Percentiles rank a stretch among this genome's conserved stretches.
Conservation (phyloP, 257 asterid genomes). For the Marsdenia floribunda region DNA sequence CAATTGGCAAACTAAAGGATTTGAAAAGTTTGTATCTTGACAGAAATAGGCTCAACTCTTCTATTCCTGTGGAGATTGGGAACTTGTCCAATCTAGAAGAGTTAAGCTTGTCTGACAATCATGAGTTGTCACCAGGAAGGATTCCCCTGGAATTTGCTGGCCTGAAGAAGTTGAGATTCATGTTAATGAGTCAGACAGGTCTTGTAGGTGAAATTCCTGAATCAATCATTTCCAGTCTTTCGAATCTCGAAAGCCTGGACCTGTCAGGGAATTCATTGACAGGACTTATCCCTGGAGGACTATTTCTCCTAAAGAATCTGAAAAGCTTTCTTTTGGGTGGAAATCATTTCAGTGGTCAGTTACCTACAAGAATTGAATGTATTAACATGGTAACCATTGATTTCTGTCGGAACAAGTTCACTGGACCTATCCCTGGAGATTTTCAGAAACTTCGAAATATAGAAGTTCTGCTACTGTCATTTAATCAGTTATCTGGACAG, state of each 20-base stretch:
- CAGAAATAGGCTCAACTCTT: conserved; percentile 43
- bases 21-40: conserved; percentile 26
- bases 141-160: conserved; percentile 53
- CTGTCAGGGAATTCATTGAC: conserved; percentile 20
- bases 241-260: conserved; percentile 35
- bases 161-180: conserved; percentile 33
- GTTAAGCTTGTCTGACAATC: conserved; percentile 40
- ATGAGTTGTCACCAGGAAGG: conserved; percentile 35
- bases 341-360: conserved; percentile 44
- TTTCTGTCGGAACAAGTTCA: conserved; percentile 42
- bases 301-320: conserved; percentile 54
- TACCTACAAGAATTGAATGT: conserved; percentile 44
- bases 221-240: conserved; percentile 24
- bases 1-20: conserved; percentile 45
- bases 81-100: conserved; percentile 50
- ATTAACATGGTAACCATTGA: conserved; percentile 41
- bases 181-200: conserved; percentile 41
- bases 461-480: conserved; percentile 32
- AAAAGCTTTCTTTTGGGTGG: conserved; percentile 26
- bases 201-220: conserved; percentile 39
- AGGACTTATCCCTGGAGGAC: conserved; percentile 28
- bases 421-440: conserved; percentile 54
- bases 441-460: conserved; percentile 43
- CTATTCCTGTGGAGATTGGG: conserved; percentile 44
- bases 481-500: conserved; percentile 43